These are phyloP conservation scores for Eucalyptus albens DNA, from an alignment of 345 rosid species.

Conservation along the genomic window DNA sequence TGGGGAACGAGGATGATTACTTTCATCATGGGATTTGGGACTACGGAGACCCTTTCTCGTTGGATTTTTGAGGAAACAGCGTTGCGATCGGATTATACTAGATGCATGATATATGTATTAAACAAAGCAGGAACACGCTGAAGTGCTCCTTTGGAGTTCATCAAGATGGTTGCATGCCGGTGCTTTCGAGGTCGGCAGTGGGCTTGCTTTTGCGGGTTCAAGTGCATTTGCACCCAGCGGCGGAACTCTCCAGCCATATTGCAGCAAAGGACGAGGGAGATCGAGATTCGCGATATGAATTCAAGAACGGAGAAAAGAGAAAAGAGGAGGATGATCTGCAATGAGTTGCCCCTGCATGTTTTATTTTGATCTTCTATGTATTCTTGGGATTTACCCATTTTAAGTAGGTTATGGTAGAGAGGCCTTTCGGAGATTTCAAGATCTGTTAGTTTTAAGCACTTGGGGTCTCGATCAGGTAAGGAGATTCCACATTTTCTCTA, in stretches of 20 bases:
- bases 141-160: background rate
- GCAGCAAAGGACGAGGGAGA: background rate
- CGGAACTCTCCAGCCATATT: background rate
- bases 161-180: background rate
- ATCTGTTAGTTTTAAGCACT: background rate
- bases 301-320: background rate
- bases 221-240: background rate
- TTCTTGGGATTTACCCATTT: background rate
- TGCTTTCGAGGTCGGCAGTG: background rate
- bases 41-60: constrained; percentile 38
- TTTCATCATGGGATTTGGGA: constrained; percentile 67
- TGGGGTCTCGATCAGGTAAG: background rate
- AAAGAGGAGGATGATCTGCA: background rate
- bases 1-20: constrained; percentile 43
- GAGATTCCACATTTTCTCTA: background rate
- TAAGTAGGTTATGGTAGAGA: background rate
- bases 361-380: background rate
- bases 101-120: background rate
- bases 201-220: background rate
- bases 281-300: background rate
- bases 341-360: background rate
- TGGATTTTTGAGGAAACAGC: constrained; percentile 28
- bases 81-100: background rate
- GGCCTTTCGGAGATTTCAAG: background rate
- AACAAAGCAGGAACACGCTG: background rate